Evolutionary conservation across 257 asterid genomes (phyloP).

Genomic region (Solanum pennellii): DNA sequence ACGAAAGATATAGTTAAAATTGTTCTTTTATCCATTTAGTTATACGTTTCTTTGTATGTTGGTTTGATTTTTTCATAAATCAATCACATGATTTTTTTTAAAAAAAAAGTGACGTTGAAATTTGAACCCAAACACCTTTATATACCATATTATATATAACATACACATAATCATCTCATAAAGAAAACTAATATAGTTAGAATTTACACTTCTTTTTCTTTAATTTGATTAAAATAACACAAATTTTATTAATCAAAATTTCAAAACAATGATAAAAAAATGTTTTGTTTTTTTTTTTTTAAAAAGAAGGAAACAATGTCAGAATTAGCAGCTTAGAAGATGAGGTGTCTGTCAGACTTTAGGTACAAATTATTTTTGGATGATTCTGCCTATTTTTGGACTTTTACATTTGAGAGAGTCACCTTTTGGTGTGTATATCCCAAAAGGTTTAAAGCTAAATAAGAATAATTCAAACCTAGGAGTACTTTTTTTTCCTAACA

Average conservation of each 20-base stretch:
- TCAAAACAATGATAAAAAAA: not conserved
- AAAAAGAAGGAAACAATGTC: not conserved
- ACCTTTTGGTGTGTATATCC: not conserved
- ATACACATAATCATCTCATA: not conserved
- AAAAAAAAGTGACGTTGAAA: rapidly evolving
- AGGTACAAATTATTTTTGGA: not conserved
- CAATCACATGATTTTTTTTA: not conserved
- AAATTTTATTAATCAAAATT: not conserved
- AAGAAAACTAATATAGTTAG: not conserved
- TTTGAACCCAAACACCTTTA: not conserved
- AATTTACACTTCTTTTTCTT: not conserved
- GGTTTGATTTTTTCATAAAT: not conserved
- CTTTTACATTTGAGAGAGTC: not conserved
- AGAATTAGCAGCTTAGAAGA: not conserved
- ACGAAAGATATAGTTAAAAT: not conserved
- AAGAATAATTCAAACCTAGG: not conserved
- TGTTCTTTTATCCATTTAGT: too few species aligned
- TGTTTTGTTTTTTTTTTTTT: not conserved
- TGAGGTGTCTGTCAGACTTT: not conserved
- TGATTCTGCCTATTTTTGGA: not conserved
- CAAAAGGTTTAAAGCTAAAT: not conserved
- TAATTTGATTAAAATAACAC: not conserved
- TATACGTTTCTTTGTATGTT: not conserved
- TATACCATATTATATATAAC: not conserved
- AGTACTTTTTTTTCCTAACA: too few species aligned